Percentiles rank a stretch among this genome's conserved stretches.
Conservation (phyloP, 371 early-diverging fungal genomes). For the Mucor piriformis region DNA sequence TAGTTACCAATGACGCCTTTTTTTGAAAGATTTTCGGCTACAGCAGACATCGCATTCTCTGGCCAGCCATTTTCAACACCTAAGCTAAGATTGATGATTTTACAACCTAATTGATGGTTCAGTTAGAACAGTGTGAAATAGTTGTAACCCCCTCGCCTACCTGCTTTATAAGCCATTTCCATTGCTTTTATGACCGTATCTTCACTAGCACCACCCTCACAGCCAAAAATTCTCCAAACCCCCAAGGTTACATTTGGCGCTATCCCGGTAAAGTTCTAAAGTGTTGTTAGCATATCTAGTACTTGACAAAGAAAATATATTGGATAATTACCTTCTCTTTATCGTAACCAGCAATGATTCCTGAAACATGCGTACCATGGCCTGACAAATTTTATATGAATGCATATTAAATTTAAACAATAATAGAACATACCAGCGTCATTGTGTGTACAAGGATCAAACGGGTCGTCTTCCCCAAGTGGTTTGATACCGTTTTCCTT, state of each 20-base stretch:
- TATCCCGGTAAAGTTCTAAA: constrained; percentile 62
- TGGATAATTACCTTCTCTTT: constrained; percentile 16
- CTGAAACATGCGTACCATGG: constrained; percentile 71
- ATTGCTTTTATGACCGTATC: constrained; percentile 69
- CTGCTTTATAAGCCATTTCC: constrained; percentile 56
- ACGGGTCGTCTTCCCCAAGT: constrained; percentile 43
- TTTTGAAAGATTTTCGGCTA: constrained; percentile 32
- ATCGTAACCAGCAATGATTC: constrained; percentile 69
- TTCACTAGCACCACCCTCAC: constrained; percentile 53
- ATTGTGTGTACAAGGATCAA: constrained; percentile 24
- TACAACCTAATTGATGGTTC: constrained; percentile 29
- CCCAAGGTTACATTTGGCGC: constrained; percentile 63
- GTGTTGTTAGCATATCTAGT: constrained; percentile 2
- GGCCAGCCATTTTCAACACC: constrained; percentile 55
- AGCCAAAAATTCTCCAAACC: constrained; percentile 65
- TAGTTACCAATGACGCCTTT: constrained; percentile 25
- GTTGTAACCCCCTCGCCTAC: too few species aligned
- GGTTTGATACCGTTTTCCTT: constrained; percentile 23
- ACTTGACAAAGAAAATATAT: too few species aligned
- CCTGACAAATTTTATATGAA: too few species aligned
- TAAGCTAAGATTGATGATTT: constrained; percentile 68
- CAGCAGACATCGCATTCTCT: constrained; percentile 41
- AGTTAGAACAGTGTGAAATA: too few species aligned
- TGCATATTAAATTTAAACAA: too few species aligned
- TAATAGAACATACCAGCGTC: constrained; percentile 23